Evolutionary conservation across 2,329 filamentous ascomycete genomes (phyloP), one percentile per base, ranked within the genome.

Genomic region (Bipolaris victoriae): DNA sequence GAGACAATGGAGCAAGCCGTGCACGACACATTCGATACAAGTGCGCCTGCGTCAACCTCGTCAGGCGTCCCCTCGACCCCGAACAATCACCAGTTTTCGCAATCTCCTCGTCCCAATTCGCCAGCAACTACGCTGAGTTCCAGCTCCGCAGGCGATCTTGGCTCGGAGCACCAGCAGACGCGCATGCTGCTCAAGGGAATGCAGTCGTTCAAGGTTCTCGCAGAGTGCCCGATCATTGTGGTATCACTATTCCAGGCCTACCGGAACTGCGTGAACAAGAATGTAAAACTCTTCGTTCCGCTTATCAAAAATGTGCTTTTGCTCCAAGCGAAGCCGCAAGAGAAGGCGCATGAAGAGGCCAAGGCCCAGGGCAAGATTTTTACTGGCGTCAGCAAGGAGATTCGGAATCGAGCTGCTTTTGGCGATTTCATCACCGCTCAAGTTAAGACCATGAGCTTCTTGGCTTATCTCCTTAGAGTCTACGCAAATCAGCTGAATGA

Each of bases 361-460:
- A 88, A 87, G 40, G 86, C 88, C 0, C 89, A 88, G 68, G 89
- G 89, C 15, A 90, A 88, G 33, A 90, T 96, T 13, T 97, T 98
- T 72, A 95, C 92, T 0, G 94, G 95, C 1, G 91, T 99, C 51
- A 96, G 92, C 78, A 90, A 90, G 46, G 90, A 92, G 56, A 97
- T 99, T 71, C 94, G 92, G 78, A 97, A 98, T 68, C 85, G 93
- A 55, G 90, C 90, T 11, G 94, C 93, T 0, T 99, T 98, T 79
- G 95, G 94, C 35, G 96, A 99, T 69, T 96, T 98, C 65, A 96
- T 99, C 63, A 98, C 92, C 0, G 92, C 94, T 1, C 96, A 99
- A 76, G 95, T 99, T 15, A 98, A 99, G 81, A 98, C 94, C 0
- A 98, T 99, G 94, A 98, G 93, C 70, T 99, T 99, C 70, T 77